Evolutionary conservation across 2,329 filamentous ascomycete genomes (phyloP), one percentile per base, ranked within the genome.

Genomic region (Atkinsonella texensis): DNA sequence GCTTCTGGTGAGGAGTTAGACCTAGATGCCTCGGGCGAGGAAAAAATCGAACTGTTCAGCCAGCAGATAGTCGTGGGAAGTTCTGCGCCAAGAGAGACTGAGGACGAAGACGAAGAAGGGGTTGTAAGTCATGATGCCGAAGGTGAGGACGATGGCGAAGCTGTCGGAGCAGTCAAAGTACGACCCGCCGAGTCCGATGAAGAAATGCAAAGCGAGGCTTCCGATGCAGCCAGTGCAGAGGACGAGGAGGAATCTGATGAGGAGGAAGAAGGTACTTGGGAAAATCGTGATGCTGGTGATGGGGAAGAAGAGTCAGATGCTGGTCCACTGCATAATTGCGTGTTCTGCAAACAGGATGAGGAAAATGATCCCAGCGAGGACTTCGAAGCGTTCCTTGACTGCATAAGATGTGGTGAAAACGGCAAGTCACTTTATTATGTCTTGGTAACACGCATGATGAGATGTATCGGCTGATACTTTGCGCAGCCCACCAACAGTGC

Each of bases 401-500:
- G 91, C 67, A 74, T 74, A 54, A 76, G 81, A 56, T 97, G 91
- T 68, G 83, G 83, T 57, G 86, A 91, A 63, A 86, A 89, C 68
- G 83, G 89, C 95, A 74, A 69, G 87, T 80, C 50, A 46, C 28
- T 28, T 5, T 28, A 28, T 28, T 55, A 51, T 49, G 18, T 31
- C 32, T 39, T 56, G 54, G 53, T 52, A 55, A 56, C 50, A 41
- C 58, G 62, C 41, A 6, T 9, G 55, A 17, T 1, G 18, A 15
- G 7, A 4, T 11, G n/a, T 2, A 13, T 45, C 56, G 57, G 59
- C 70, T 75, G 61, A 77, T 64, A 56, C 68, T 62, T 72, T 64
- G 72, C 32, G 31, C 28, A 95, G 91, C 89, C 62, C 91, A 97
- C 73, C 83, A 85, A 66, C 85, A 93, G 77, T 96, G 91, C 70